These are phyloP conservation scores for Psilocybe cyanescens DNA, from an alignment of 768 basidiomycete genomes.

Conservation along the genomic window DNA sequence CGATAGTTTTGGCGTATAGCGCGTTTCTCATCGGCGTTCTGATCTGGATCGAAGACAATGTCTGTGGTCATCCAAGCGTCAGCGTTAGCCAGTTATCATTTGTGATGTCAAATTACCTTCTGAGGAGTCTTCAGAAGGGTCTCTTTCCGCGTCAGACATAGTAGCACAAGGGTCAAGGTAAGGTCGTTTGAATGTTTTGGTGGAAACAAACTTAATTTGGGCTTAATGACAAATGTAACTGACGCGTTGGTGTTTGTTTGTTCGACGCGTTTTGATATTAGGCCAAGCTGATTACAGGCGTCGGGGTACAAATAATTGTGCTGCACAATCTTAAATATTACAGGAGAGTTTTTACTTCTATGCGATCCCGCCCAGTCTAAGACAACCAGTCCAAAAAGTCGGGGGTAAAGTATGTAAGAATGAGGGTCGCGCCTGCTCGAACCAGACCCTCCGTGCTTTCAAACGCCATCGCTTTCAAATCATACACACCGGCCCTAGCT, in stretches of 20 bases:
- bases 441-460: slow-evolving; percentile 92
- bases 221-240: slow-evolving; percentile 9
- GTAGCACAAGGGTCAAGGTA: not conserved
- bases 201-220: not conserved
- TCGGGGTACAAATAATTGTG: not conserved
- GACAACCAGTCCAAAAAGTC: slow-evolving; percentile 90
- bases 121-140: slow-evolving; percentile 18
- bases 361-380: not conserved
- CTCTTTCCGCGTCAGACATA: slow-evolving; percentile 38
- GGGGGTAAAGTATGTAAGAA: slow-evolving; percentile 95
- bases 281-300: not conserved
- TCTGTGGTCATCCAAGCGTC: slow-evolving; percentile 21
- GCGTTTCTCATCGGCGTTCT: slow-evolving; percentile 81
- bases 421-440: slow-evolving; percentile 89
- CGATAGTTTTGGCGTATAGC: slow-evolving; percentile 76
- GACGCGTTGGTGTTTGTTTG: slow-evolving; percentile 44
- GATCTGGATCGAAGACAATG: slow-evolving; percentile 79
- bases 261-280: slow-evolving; percentile 19
- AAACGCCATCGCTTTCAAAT: slow-evolving; percentile 90
- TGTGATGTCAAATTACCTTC: slow-evolving; percentile 13
- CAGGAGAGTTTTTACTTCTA: not conserved
- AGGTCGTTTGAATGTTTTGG: not conserved
- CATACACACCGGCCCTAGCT: slow-evolving; percentile 92
- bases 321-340: not conserved
- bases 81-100: not conserved